Conservation (phyloP, 75 land plant species). For the Picea sitchensis region DNA sequence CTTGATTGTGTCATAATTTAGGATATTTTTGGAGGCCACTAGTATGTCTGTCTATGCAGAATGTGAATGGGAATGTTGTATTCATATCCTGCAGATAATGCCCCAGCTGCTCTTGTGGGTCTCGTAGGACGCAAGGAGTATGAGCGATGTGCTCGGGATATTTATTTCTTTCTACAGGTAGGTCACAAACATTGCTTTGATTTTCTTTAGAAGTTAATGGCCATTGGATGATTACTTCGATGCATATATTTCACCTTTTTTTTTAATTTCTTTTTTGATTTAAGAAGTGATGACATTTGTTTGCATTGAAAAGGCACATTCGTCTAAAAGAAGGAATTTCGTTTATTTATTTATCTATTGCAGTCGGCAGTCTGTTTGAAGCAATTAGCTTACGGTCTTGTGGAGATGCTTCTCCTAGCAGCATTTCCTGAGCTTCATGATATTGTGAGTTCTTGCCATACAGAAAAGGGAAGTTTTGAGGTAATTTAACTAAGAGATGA, state of each 20-base stretch:
- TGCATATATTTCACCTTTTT: too few species aligned
- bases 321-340: not conserved
- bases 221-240: not conserved
- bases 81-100: slow-evolving; percentile 57
- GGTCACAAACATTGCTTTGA: not conserved
- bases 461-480: slow-evolving; percentile 36
- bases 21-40: not conserved
- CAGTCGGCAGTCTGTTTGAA: slow-evolving; percentile 96
- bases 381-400: slow-evolving; percentile 72
- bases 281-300: not conserved
- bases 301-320: not conserved
- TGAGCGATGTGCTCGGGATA: slow-evolving; percentile 83
- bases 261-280: not conserved
- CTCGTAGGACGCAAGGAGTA: slow-evolving; percentile 93
- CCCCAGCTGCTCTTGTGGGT: slow-evolving; percentile 87
- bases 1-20: not conserved
- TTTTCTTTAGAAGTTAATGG: not conserved
- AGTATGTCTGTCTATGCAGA: not conserved
- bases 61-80: not conserved
- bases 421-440: slow-evolving; percentile 83
- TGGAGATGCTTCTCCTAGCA: slow-evolving; percentile 72
- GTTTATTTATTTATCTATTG: slow-evolving; percentile 10
- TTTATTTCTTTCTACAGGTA: slow-evolving; percentile 93
- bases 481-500: slow-evolving; percentile 6
- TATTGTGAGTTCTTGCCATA: slow-evolving; percentile 34